Evolutionary conservation across 208 protist genomes (phyloP), one percentile per base, ranked within the genome.

Genomic region (Leishmania tarentolae): DNA sequence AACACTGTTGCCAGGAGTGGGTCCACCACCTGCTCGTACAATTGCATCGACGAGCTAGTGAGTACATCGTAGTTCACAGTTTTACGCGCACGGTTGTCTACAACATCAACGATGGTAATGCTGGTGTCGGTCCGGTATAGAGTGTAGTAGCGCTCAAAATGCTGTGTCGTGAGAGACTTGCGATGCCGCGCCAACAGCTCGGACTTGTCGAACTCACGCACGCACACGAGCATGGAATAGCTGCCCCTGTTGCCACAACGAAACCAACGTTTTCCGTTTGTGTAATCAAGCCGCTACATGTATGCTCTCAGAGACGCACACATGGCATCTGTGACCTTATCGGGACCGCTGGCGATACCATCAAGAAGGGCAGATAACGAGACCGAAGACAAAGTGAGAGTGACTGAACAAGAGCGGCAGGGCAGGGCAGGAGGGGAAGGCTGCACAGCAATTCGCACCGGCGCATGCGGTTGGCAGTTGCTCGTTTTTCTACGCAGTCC

Each of bases 61-160:
- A 80, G 57, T 21, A 86, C 86, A 70, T 96, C 93, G 76, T 82
- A 94, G 78, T 86, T 85, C 31, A 93, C 59, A 0, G 86, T 85
- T 73, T 90, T 90, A 35, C 93, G 83, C 52, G 93, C 93, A 13
- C 91, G 84, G n/a, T 78, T 84, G 63, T 96, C 92, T 1, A 87
- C 90, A 13, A 92, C 91, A 79, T 96, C 92, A 24, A 90, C 88
- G 8, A 95, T 61, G 3, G 87, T 93, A 17, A 85, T 66, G 72
- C 78, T 86, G 35, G 75, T 81, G 19, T 79, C 77, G 9, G 75
- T 83, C 3, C 61, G 59, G 65, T 87, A 85, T 37, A 96, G 84
- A 4, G 83, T 85, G 81, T 93, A 96, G 76, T 93, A 89, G 17
- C 88, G 84, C 81, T 91, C 90, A 37, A 90, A 80, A 21, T 86